phyloP scores from a whole-genome alignment of 2,329 filamentous ascomycete species.

The Alternaria sp. region DNA sequence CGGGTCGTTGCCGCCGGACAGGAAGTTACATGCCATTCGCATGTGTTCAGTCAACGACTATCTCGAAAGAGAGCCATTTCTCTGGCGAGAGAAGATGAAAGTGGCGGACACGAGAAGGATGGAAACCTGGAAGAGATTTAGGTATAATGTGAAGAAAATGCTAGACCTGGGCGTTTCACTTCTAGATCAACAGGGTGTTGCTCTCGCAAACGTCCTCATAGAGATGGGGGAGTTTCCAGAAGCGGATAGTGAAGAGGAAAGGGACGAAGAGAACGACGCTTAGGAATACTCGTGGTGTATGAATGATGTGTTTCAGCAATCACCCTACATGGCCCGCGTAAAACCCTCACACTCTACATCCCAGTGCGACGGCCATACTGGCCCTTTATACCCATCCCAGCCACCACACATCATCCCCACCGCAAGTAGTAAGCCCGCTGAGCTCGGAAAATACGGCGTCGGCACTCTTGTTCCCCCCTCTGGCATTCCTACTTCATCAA shows the following conservation, averaged over 20 bases:
- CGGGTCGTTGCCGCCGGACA: not conserved
- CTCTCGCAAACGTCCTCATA: not conserved
- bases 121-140: not conserved
- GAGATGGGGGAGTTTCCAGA: not conserved
- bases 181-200: not conserved
- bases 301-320: not conserved
- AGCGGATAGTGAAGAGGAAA: not conserved
- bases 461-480: conserved; percentile 60
- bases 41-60: not conserved
- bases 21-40: not conserved
- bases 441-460: conserved; percentile 64
- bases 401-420: conserved; percentile 64
- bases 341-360: conserved; percentile 59
- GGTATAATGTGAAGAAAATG: not conserved
- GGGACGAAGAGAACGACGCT: not conserved
- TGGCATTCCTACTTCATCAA: conserved; percentile 64
- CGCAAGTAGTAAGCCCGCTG: conserved; percentile 58
- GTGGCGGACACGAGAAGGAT: not conserved
- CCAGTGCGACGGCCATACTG: conserved; percentile 59
- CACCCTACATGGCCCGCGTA: conserved; percentile 27
- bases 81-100: not conserved
- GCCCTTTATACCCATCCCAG: conserved; percentile 59
- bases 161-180: not conserved
- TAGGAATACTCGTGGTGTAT: not conserved
- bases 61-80: not conserved